These are phyloP conservation scores for Pseudogymnoascus pannorum DNA, from an alignment of 2,329 filamentous ascomycete species.

Conservation along the genomic window DNA sequence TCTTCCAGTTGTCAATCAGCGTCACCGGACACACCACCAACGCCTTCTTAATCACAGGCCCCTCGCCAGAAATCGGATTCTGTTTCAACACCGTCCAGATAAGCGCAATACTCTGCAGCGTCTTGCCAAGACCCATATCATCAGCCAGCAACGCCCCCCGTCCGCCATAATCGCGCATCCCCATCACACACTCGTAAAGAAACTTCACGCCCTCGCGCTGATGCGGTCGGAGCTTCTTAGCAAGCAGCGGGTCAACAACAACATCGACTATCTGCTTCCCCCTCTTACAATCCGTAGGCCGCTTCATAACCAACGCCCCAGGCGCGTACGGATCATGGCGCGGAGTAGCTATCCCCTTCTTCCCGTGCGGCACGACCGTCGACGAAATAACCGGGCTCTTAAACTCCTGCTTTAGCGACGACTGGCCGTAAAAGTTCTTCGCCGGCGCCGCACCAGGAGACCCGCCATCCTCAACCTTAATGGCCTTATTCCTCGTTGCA, in stretches of 20 bases:
- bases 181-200: constrained; percentile 71
- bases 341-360: constrained; percentile 44
- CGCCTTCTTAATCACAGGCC: constrained; percentile 60
- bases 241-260: constrained; percentile 60
- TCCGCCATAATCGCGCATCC: constrained; percentile 56
- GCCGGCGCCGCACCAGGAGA: constrained; percentile 23
- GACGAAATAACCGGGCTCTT: constrained; percentile 53
- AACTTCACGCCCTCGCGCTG: constrained; percentile 64
- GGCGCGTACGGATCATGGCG: constrained; percentile 55
- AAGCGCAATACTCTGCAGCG: constrained; percentile 63
- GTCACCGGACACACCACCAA: constrained; percentile 68
- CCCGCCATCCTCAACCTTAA: constrained; percentile 14
- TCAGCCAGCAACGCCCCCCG: constrained; percentile 66
- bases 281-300: constrained; percentile 45
- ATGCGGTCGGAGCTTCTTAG: constrained; percentile 56
- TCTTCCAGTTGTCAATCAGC: constrained; percentile 65
- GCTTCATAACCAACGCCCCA: constrained; percentile 60
- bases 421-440: constrained; percentile 34
- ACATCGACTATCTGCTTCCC: constrained; percentile 65
- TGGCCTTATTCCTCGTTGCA: constrained; percentile 18
- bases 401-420: constrained; percentile 41
- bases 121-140: constrained; percentile 71
- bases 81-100: constrained; percentile 68
- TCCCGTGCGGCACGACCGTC: constrained; percentile 41
- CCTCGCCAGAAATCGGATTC: constrained; percentile 51